phyloP scores from a whole-genome alignment of 441 rosid genomes.

The Gossypium schwendimanii region DNA sequence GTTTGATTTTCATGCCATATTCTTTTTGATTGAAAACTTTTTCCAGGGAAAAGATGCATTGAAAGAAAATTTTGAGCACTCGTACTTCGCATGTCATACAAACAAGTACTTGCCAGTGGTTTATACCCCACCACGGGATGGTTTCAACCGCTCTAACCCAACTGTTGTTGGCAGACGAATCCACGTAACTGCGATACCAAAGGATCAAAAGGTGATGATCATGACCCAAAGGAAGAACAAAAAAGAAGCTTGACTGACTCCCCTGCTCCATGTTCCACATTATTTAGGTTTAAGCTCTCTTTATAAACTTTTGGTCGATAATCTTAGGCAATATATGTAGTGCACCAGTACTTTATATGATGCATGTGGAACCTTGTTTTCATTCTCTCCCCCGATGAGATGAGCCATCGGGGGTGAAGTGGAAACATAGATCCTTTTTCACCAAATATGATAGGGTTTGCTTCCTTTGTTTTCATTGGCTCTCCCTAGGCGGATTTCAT shows the following conservation, averaged over 20 bases:
- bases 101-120: conserved; percentile 37
- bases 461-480: conserved; percentile 33
- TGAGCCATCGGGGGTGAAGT: not conserved
- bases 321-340: not conserved
- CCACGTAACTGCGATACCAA: not conserved
- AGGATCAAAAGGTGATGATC: not conserved
- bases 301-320: not conserved
- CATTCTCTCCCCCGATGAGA: not conserved
- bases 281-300: too few relatives aligned
- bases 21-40: not conserved
- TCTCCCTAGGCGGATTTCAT: conserved; percentile 19
- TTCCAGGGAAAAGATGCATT: conserved; percentile 42
- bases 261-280: too few relatives aligned
- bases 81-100: conserved; percentile 38
- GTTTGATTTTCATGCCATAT: too few relatives aligned
- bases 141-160: conserved; percentile 15
- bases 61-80: conserved; percentile 21
- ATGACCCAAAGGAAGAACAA: conserved; percentile 2
- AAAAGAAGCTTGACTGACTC: not conserved
- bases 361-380: not conserved
- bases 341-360: too few relatives aligned
- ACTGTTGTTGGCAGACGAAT: conserved; percentile 22
- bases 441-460: not conserved
- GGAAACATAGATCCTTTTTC: not conserved
- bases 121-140: conserved; percentile 38